Evolutionary conservation across 805 yeast genomes (phyloP), one percentile per base, ranked within the genome.

Genomic region (Metschnikowia noctiluminum): DNA sequence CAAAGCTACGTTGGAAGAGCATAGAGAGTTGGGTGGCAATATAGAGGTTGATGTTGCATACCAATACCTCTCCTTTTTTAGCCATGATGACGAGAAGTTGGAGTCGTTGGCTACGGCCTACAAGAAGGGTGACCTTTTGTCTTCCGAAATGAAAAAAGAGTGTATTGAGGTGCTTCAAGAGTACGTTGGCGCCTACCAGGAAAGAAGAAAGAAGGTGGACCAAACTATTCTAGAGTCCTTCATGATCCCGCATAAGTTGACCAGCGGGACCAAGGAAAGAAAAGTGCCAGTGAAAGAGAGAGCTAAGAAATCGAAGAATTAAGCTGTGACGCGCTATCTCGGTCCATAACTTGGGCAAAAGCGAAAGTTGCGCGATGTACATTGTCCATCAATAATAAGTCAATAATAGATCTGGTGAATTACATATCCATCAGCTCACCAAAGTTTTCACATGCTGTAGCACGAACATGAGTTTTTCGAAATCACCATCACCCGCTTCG

Each of bases 41-140:
- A 95, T 96, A 41, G 97, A 92, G 56, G 85, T 91, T 34, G 99
- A 94, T 67, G 96, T 94, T 48, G 89, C 99, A 2, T 94, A 75
- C 73, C 98, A 94, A 71, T 94, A 94, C 66, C 73, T 94, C 54
- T 80, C 90, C 6, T 94, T 94, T 74, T 91, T 94, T 78, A 72
- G 81, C 42, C 88, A 89, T 57, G 98, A 92, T 65, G 98, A 94
- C 64, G 91, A 74, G 37, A 81, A 86, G 60, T 76, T 94, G 60
- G 76, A 74, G 46, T 70, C 77, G 41, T 71, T 85, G 58, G 80
- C 82, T 50, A 77, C 79, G 36, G 79, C 77, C 37, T 94, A 94
- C 71, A 81, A 75, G 64, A 69, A 74, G 43, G 99, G 99, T 53
- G 90, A 87, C 52, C 66, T 94, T 49, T 75, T 92, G 58, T 87